phyloP scores from a whole-genome alignment of 352 stramenopile species.

The Globisporangium lucens region DNA sequence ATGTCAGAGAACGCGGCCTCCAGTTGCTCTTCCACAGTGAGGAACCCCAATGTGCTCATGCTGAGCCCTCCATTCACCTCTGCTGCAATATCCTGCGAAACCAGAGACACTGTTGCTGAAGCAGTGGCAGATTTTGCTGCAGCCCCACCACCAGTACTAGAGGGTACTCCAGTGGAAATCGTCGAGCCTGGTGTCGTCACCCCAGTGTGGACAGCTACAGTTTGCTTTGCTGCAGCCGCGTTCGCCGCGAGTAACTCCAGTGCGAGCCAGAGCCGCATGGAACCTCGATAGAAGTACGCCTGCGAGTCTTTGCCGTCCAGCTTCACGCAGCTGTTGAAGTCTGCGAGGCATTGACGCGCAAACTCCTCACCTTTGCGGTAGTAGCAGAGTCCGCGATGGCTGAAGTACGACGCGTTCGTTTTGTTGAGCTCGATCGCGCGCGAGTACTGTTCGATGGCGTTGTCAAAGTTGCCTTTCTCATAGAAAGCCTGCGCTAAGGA shows the following conservation, averaged over 20 bases:
- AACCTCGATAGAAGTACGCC: constrained; percentile 75
- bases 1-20: constrained; percentile 72
- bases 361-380: constrained; percentile 58
- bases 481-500: constrained; percentile 64
- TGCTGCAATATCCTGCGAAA: constrained; percentile 4
- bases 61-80: constrained; percentile 17
- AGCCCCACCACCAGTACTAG: not conserved
- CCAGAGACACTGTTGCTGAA: not conserved
- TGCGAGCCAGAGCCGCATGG: constrained; percentile 55
- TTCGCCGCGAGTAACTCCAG: constrained; percentile 35
- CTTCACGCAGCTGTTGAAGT: constrained; percentile 74
- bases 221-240: not conserved
- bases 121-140: not conserved
- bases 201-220: not conserved
- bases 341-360: constrained; percentile 51
- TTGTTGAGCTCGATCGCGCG: constrained; percentile 67
- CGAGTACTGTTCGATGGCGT: constrained; percentile 55
- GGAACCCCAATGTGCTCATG: constrained; percentile 16
- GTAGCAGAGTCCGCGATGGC: constrained; percentile 63
- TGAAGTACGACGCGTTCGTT: constrained; percentile 56
- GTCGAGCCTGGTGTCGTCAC: not conserved
- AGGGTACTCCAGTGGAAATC: not conserved
- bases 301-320: constrained; percentile 71
- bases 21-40: constrained; percentile 47
- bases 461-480: constrained; percentile 49